These are phyloP conservation scores for Teratosphaeria epicoccoides DNA, from an alignment of 2,329 filamentous ascomycete species.

Conservation along the genomic window DNA sequence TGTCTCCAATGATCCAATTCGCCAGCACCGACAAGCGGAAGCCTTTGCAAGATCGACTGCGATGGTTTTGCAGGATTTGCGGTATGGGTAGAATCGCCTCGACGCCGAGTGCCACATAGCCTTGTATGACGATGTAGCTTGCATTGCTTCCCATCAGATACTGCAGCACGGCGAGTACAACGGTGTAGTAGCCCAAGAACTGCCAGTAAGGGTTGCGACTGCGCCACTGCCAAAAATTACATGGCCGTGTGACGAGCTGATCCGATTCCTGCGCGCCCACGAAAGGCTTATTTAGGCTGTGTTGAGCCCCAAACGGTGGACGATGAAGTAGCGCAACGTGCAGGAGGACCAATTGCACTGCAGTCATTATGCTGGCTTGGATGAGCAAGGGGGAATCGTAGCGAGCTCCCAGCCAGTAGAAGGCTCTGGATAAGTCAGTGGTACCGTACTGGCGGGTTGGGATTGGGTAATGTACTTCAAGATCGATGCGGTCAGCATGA, in stretches of 20 bases:
- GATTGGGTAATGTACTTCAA: slow-evolving; percentile 40
- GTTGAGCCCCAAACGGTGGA: slow-evolving; percentile 28
- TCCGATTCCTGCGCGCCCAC: slow-evolving; percentile 37
- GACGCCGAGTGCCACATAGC: slow-evolving; percentile 64
- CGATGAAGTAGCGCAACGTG: slow-evolving; percentile 52
- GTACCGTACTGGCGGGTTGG: background rate
- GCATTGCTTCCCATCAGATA: slow-evolving; percentile 51
- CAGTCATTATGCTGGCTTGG: slow-evolving; percentile 51
- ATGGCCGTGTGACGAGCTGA: slow-evolving; percentile 48
- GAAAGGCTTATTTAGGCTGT: slow-evolving; percentile 47
- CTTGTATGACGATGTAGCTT: slow-evolving; percentile 57
- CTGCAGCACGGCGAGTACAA: slow-evolving; percentile 51
- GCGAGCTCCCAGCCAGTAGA: slow-evolving; percentile 55
- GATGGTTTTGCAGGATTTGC: slow-evolving; percentile 62
- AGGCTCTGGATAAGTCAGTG: slow-evolving; percentile 36
- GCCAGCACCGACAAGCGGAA: slow-evolving; percentile 65
- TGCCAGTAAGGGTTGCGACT: slow-evolving; percentile 69
- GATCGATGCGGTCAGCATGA: slow-evolving; percentile 56
- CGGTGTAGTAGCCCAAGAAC: slow-evolving; percentile 59
- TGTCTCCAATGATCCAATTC: slow-evolving; percentile 70
- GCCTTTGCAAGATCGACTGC: slow-evolving; percentile 60
- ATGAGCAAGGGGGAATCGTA: slow-evolving; percentile 49
- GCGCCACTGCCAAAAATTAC: slow-evolving; percentile 75
- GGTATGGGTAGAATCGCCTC: slow-evolving; percentile 75
- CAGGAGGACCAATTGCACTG: slow-evolving; percentile 47